These are phyloP conservation scores for Beauveria pseudobassiana DNA, from an alignment of 2,329 filamentous ascomycete genomes.

Conservation along the genomic window DNA sequence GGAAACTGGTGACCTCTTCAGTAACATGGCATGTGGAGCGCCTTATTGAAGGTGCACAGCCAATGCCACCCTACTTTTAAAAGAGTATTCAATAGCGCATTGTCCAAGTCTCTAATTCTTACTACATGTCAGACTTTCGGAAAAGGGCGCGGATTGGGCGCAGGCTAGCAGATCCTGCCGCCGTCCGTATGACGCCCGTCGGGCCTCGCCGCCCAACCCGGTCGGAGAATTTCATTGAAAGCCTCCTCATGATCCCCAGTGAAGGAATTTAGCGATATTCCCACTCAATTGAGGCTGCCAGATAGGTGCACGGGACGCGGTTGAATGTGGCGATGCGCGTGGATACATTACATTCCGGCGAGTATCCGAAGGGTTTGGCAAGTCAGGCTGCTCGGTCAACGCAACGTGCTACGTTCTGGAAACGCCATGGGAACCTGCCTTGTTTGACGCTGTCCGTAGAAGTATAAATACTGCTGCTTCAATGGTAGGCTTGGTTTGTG, in stretches of 20 bases:
- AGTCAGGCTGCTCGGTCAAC: background rate
- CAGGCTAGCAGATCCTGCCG: background rate
- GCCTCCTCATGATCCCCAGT: background rate
- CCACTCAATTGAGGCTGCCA: background rate
- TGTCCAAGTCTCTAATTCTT: background rate
- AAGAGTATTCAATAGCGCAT: background rate
- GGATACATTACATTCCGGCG: background rate
- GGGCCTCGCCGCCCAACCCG: background rate
- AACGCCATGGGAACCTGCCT: background rate
- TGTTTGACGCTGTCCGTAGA: background rate
- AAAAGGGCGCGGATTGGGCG: background rate
- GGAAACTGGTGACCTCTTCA: background rate
- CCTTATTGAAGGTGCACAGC: background rate
- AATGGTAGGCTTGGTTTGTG: background rate
- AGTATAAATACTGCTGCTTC: background rate
- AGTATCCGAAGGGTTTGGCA: background rate
- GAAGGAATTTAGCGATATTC: background rate
- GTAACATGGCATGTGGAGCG: background rate
- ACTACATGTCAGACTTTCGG: background rate
- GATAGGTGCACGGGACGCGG: background rate
- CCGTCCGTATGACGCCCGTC: background rate
- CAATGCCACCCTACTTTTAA: background rate
- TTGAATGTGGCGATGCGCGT: background rate
- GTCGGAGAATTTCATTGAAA: background rate
- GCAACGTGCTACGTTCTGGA: background rate